phyloP scores from a whole-genome alignment of 495 filamentous ascomycete genomes.

The Penicillium simplicissimum region DNA sequence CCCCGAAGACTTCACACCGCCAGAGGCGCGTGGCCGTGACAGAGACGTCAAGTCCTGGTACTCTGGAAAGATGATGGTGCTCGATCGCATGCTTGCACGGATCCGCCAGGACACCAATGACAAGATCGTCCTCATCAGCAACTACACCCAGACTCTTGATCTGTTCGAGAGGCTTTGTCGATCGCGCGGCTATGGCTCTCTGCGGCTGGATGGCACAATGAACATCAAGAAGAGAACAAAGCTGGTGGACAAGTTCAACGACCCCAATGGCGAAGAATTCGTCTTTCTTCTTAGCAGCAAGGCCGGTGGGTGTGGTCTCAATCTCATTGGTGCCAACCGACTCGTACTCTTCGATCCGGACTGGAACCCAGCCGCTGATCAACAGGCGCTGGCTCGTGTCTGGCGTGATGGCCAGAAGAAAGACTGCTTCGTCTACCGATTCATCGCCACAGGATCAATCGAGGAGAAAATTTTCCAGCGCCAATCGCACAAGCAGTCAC shows the following conservation, averaged over 20 bases:
- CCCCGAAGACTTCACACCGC: conserved; percentile 86
- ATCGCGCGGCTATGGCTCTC: conserved; percentile 73
- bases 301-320: conserved; percentile 94
- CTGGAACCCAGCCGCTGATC: conserved; percentile 98
- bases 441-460: conserved; percentile 96
- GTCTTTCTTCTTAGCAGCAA: conserved; percentile 95
- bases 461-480: conserved; percentile 99
- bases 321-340: conserved; percentile 95
- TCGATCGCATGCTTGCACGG: conserved; percentile 96
- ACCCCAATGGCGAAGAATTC: conserved; percentile 87
- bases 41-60: conserved; percentile 95
- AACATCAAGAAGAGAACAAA: conserved; percentile 95
- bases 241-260: conserved; percentile 97
- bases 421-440: conserved; percentile 98
- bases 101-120: conserved; percentile 97
- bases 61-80: conserved; percentile 96
- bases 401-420: conserved; percentile 99
- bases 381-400: conserved; percentile 94
- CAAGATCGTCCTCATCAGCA: conserved; percentile 98
- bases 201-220: conserved; percentile 96
- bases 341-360: conserved; percentile 97
- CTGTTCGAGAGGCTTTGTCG: conserved; percentile 93
- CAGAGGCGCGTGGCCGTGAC: conserved; percentile 84
- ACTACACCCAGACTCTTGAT: conserved; percentile 96
- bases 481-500: conserved; percentile 95